Evolutionary conservation across 1,139 yeast species (phyloP).

Genomic region (Sugiyamaella novakii): DNA sequence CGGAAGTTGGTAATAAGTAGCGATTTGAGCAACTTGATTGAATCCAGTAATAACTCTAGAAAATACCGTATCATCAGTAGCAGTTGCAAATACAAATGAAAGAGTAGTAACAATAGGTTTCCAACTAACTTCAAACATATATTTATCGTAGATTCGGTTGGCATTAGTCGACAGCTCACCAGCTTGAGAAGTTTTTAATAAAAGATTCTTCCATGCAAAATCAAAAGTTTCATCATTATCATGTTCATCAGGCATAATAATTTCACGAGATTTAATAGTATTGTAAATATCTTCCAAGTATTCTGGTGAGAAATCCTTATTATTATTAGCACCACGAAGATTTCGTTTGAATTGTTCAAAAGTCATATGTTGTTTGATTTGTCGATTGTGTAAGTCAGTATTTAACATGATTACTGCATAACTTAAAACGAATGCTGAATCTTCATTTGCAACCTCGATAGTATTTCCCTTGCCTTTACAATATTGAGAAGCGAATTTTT

Average conservation of each 20-base stretch:
- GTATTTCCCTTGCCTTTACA: conserved; percentile 47
- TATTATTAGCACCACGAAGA: conserved; percentile 71
- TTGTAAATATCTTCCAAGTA: conserved; percentile 77
- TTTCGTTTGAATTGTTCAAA: conserved; percentile 78
- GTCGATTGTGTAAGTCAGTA: conserved; percentile 89
- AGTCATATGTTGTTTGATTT: conserved; percentile 76
- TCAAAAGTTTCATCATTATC: conserved; percentile 86
- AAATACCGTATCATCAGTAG: conserved; percentile 86
- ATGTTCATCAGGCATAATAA: conserved; percentile 97
- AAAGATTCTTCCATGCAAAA: conserved; percentile 85
- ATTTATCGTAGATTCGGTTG: conserved; percentile 60
- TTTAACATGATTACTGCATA: conserved; percentile 91
- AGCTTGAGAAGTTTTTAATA: conserved; percentile 48
- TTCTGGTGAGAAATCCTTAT: conserved; percentile 70
- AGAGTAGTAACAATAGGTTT: conserved; percentile 67
- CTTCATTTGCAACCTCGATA: conserved; percentile 59
- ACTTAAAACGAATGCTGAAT: conserved; percentile 88
- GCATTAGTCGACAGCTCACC: conserved; percentile 35
- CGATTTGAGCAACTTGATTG: conserved; percentile 79
- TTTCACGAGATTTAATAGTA: conserved; percentile 82
- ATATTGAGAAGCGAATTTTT: conserved; percentile 79
- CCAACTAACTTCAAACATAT: conserved; percentile 65
- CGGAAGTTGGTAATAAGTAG: conserved; percentile 61
- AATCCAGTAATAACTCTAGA: conserved; percentile 84
- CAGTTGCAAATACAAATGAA: conserved; percentile 77